These are phyloP conservation scores for Fusarium denticulatum DNA, from an alignment of 2,329 filamentous ascomycete genomes.

Conservation along the genomic window DNA sequence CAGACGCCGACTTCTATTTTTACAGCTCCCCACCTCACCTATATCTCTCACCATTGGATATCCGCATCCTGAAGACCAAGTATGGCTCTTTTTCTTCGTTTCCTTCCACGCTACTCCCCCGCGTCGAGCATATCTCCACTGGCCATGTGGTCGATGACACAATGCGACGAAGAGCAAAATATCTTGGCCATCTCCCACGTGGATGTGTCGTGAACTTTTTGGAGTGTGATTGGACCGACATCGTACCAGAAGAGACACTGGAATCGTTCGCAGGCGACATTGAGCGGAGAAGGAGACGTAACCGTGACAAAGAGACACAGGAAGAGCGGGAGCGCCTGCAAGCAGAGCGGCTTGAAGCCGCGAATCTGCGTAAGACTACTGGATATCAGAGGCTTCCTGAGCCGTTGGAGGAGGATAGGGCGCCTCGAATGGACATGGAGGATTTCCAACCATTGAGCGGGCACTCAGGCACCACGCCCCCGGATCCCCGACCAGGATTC, in stretches of 20 bases:
- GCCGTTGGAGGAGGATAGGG: slow-evolving; percentile 50
- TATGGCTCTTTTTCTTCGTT: slow-evolving; percentile 86
- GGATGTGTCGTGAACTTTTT: slow-evolving; percentile 93
- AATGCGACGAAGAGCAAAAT: slow-evolving; percentile 84
- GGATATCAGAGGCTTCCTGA: slow-evolving; percentile 54
- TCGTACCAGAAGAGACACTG: slow-evolving; percentile 80
- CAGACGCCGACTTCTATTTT: slow-evolving; percentile 76
- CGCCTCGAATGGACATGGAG: slow-evolving; percentile 59
- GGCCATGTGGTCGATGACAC: slow-evolving; percentile 89
- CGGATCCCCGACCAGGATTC: slow-evolving; percentile 69
- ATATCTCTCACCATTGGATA: slow-evolving; percentile 90
- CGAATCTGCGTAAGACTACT: slow-evolving; percentile 67
- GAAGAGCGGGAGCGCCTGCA: slow-evolving; percentile 87
- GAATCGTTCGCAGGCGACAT: slow-evolving; percentile 80
- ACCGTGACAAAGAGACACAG: slow-evolving; percentile 82
- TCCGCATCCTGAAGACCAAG: slow-evolving; percentile 88
- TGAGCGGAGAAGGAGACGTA: slow-evolving; percentile 77
- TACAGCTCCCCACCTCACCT: slow-evolving; percentile 89
- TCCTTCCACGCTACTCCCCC: slow-evolving; percentile 84
- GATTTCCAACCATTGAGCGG: slow-evolving; percentile 73
- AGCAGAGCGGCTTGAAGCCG: slow-evolving; percentile 82
- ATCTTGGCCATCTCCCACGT: slow-evolving; percentile 84
- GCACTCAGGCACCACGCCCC: slow-evolving; percentile 62
- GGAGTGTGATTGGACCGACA: slow-evolving; percentile 95
- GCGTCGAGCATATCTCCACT: slow-evolving; percentile 88